Conservation (phyloP, 2,329 filamentous ascomycete genomes). For the Orbilia javanica region DNA sequence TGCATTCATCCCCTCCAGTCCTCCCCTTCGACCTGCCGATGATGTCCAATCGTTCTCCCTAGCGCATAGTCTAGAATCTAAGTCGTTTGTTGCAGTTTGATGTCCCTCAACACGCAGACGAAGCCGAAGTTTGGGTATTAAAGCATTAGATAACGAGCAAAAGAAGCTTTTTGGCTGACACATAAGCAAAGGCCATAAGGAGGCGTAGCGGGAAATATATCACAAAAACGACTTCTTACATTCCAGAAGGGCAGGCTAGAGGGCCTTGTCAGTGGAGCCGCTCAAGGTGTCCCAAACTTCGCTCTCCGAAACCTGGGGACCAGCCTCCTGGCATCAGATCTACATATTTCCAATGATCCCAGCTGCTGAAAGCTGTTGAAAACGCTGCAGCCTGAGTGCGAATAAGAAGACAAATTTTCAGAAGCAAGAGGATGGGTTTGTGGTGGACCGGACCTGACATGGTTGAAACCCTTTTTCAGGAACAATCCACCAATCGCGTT, state of each 20-base stretch:
- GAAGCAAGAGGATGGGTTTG: slow-evolving; percentile 25
- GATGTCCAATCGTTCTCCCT: not conserved
- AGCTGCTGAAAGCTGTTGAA: slow-evolving; percentile 45
- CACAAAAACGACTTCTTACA: not conserved
- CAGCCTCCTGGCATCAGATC: slow-evolving; percentile 27
- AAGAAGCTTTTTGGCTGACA: not conserved
- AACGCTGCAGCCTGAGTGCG: slow-evolving; percentile 22
- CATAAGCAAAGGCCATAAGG: not conserved
- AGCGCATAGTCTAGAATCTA: slow-evolving; percentile 10
- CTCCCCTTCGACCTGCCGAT: slow-evolving; percentile 22
- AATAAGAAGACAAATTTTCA: slow-evolving; percentile 16
- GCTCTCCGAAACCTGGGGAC: slow-evolving; percentile 31
- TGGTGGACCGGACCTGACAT: slow-evolving; percentile 12
- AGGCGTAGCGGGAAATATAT: slow-evolving; percentile 28
- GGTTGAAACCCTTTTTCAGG: slow-evolving; percentile 23
- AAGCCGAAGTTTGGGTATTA: not conserved
- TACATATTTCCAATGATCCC: slow-evolving; percentile 21
- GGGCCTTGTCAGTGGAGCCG: not conserved
- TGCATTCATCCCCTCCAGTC: slow-evolving; percentile 3
- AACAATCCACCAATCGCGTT: slow-evolving; percentile 31
- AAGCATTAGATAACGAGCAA: not conserved
- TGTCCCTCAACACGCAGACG: not conserved
- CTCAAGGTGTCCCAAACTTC: slow-evolving; percentile 16
- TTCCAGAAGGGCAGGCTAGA: not conserved
- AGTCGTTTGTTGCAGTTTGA: not conserved